A percentile compares a stretch with the other conserved stretches of the same genome.
Evolutionary conservation across 169 alveolate genomes (phyloP).

Genomic region (Eimeria necatrix): DNA sequence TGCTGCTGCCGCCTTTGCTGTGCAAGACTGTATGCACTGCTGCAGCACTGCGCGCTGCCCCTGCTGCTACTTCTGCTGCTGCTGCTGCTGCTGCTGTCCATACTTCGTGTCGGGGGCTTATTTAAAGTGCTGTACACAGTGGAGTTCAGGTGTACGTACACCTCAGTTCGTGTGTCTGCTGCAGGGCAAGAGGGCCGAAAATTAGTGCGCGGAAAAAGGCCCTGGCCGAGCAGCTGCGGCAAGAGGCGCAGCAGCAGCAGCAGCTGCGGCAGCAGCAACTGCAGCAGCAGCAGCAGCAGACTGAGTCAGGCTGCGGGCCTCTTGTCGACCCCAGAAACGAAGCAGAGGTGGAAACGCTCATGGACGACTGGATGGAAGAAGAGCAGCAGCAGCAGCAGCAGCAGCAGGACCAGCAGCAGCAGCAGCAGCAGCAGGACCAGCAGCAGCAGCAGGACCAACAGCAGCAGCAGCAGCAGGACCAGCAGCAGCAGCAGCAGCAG

Average conservation of each 20-base stretch:
- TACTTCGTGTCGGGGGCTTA: neutral
- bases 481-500: neutral
- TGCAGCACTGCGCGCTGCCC: neutral
- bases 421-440: conserved; percentile 5
- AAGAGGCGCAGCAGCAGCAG: neutral
- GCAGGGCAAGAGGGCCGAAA: conserved; percentile 64
- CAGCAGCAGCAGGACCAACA: neutral
- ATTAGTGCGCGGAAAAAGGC: conserved; percentile 10
- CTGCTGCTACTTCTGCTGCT: neutral
- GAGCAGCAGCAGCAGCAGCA: neutral
- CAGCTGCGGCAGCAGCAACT: conserved; percentile 4
- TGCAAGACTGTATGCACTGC: neutral
- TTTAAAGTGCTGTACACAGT: neutral
- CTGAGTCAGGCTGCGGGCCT: neutral
- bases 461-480: neutral
- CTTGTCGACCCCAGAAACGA: neutral
- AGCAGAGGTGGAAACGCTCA: neutral
- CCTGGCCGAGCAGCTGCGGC: neutral
- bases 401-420: neutral
- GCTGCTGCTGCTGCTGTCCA: neutral
- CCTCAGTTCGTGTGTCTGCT: conserved; percentile 7
- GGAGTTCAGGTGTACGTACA: neutral
- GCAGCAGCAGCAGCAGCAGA: neutral
- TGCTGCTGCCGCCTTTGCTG: neutral
- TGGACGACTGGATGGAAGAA: neutral